These are phyloP conservation scores for Aspergillus mulundensis DNA, from an alignment of 495 filamentous ascomycete genomes.

Conservation along the genomic window DNA sequence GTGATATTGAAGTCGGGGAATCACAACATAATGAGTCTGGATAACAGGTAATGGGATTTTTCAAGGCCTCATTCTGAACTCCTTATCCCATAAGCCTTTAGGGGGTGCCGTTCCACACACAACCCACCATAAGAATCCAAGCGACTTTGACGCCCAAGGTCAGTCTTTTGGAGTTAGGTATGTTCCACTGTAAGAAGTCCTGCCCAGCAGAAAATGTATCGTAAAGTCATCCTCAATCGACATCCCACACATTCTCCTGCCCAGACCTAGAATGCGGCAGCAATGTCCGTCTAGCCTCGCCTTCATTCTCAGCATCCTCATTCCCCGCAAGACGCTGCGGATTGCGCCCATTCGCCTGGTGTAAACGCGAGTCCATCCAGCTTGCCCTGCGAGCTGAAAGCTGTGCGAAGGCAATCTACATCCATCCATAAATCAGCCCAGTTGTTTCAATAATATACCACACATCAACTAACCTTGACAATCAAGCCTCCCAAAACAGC, in stretches of 20 bases:
- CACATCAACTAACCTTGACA: constrained; percentile 20
- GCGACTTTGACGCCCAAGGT: too few relatives aligned
- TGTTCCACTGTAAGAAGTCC: neutral
- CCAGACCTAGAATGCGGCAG: constrained; percentile 10
- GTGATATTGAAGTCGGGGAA: too few relatives aligned
- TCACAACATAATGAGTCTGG: too few relatives aligned
- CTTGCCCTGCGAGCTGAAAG: constrained; percentile 1
- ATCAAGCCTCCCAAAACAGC: constrained; percentile 22
- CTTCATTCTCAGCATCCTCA: constrained; percentile 1
- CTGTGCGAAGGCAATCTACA: constrained; percentile 8
- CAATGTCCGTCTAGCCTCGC: constrained; percentile 11
- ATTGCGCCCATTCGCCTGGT: constrained; percentile 1
- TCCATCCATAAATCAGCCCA: too few relatives aligned
- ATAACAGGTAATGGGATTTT: too few relatives aligned
- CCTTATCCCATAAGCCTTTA: too few relatives aligned
- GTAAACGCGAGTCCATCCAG: constrained; percentile 11
- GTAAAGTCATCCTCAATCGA: neutral
- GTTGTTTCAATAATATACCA: too few relatives aligned
- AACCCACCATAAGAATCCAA: too few relatives aligned
- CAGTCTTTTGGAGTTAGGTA: neutral
- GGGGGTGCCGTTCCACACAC: too few relatives aligned
- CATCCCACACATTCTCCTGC: constrained; percentile 14
- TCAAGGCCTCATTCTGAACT: too few relatives aligned
- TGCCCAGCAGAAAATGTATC: neutral
- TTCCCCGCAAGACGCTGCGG: constrained; percentile 13